These are phyloP conservation scores for Cryphonectria radicalis DNA, from an alignment of 2,329 filamentous ascomycete genomes.

Conservation along the genomic window DNA sequence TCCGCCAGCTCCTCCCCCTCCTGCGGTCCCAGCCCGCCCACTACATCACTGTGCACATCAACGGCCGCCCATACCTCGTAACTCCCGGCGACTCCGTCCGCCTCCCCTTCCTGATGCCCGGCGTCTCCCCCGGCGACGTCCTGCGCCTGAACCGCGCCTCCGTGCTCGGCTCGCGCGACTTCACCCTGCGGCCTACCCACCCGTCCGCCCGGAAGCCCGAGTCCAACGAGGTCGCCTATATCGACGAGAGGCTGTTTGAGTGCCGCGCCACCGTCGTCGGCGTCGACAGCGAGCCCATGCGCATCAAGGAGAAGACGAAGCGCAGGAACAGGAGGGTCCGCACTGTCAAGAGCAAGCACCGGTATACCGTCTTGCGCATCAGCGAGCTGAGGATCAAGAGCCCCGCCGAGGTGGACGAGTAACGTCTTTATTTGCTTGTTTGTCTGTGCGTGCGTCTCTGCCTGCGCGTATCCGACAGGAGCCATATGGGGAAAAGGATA, in stretches of 20 bases:
- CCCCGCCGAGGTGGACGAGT: slow-evolving; percentile 44
- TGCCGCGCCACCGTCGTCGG: slow-evolving; percentile 86
- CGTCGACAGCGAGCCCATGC: slow-evolving; percentile 78
- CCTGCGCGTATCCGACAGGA: neutral
- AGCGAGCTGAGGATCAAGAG: slow-evolving; percentile 74
- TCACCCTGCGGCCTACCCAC: slow-evolving; percentile 62
- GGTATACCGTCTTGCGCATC: slow-evolving; percentile 83
- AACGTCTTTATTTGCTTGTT: neutral
- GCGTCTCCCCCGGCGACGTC: slow-evolving; percentile 78
- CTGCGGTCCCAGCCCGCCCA: slow-evolving; percentile 74
- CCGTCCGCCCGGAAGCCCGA: slow-evolving; percentile 56
- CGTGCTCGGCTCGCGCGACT: slow-evolving; percentile 83
- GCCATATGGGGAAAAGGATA: neutral
- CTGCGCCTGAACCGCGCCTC: slow-evolving; percentile 86
- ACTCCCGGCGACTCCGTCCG: slow-evolving; percentile 76
- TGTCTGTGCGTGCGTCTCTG: neutral
- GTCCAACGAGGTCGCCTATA: slow-evolving; percentile 72
- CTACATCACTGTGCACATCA: slow-evolving; percentile 81
- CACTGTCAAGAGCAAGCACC: slow-evolving; percentile 86
- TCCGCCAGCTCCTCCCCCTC: slow-evolving; percentile 68
- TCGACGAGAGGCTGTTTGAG: slow-evolving; percentile 83
- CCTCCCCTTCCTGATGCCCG: slow-evolving; percentile 79
- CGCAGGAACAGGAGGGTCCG: slow-evolving; percentile 73
- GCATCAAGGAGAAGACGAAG: slow-evolving; percentile 82
- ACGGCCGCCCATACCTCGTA: slow-evolving; percentile 79